phyloP scores from a whole-genome alignment of 192 early-diverging fungal species.

The Rhizoclosmatium globosum region DNA sequence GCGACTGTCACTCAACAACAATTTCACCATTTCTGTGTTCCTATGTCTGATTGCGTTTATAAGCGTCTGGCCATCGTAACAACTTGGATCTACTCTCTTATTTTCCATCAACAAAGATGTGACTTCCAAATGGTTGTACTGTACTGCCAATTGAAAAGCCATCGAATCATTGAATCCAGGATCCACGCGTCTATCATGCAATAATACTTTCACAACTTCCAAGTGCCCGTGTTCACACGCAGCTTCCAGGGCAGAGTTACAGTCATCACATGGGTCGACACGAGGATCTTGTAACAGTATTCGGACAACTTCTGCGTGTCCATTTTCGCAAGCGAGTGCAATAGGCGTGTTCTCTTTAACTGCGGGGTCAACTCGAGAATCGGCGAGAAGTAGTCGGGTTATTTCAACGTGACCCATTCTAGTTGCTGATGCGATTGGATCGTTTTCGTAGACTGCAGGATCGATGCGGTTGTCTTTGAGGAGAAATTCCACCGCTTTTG shows the following conservation, averaged over 20 bases:
- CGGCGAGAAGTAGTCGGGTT: not conserved
- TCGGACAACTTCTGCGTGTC: not conserved
- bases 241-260: not conserved
- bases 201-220: not conserved
- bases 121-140: too few species aligned
- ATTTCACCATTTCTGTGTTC: too few species aligned
- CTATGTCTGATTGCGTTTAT: too few species aligned
- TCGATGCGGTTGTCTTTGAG: not conserved
- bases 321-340: not conserved
- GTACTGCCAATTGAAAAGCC: too few species aligned
- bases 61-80: too few species aligned
- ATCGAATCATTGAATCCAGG: not conserved
- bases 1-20: too few species aligned
- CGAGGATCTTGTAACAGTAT: conserved; percentile 7
- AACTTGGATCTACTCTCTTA: too few species aligned
- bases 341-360: not conserved
- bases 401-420: not conserved
- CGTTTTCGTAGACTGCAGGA: not conserved
- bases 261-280: not conserved
- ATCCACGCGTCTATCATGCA: not conserved
- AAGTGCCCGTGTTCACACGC: not conserved
- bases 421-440: not conserved
- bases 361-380: not conserved
- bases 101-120: too few species aligned
- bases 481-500: not conserved